A percentile compares a stretch with the other conserved stretches of the same genome.
phyloP scores from a whole-genome alignment of 805 yeast species.

The Starmerella vaccinii region DNA sequence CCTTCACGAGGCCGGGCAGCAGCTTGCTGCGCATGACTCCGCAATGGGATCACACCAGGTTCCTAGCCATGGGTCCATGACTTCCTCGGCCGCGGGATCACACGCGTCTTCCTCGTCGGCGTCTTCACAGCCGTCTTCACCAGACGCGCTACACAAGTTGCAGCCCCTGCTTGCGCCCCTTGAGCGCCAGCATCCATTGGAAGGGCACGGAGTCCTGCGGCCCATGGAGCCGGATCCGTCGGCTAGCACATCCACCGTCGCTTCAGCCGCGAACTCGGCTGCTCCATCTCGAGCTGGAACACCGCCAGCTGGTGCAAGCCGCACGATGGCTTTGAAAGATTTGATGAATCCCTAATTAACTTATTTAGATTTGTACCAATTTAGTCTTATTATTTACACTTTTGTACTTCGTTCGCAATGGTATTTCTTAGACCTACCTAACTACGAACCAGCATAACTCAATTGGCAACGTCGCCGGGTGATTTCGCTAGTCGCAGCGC shows the following conservation, averaged over 20 bases:
- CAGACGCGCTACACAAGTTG: neutral
- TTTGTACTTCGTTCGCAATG: too few species aligned
- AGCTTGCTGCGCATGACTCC: neutral
- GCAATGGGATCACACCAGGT: neutral
- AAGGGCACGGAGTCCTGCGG: neutral
- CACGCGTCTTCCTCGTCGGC: neutral
- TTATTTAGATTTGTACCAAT: slow-evolving; percentile 3
- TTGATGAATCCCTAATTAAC: slow-evolving; percentile 17
- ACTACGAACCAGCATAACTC: too few species aligned
- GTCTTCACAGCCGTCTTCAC: slow-evolving; percentile 4
- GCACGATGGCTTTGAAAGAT: slow-evolving; percentile 20
- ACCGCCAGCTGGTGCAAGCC: slow-evolving; percentile 5
- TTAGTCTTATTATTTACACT: neutral
- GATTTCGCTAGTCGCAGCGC: too few species aligned
- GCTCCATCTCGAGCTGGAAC: slow-evolving; percentile 21
- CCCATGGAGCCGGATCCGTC: slow-evolving; percentile 21
- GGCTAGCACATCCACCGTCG: slow-evolving; percentile 2
- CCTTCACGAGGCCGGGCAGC: slow-evolving; percentile 2
- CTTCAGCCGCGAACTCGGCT: slow-evolving; percentile 10
- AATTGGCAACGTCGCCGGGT: too few species aligned
- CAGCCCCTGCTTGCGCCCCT: slow-evolving; percentile 11
- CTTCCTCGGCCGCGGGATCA: neutral
- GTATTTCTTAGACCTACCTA: too few species aligned
- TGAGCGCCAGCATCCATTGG: neutral
- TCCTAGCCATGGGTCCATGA: neutral